Conservation (phyloP, 768 basidiomycete genomes). For the Lactifluus hygrophoroides region DNA sequence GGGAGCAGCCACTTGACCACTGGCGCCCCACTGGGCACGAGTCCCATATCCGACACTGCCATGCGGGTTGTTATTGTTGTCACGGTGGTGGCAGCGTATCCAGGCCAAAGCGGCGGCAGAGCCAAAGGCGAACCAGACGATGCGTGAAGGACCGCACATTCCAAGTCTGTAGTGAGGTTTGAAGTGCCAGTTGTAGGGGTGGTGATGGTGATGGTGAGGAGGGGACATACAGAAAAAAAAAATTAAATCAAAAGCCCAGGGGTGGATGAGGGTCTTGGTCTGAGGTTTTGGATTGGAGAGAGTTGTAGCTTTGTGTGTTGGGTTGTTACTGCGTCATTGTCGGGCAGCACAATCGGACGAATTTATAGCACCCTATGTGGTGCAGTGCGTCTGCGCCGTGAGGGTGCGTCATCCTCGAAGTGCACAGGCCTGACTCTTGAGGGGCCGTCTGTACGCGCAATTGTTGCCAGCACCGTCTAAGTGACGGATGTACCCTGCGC, state of each 20-base stretch:
- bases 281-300: too few species aligned
- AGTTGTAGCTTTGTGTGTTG: not conserved
- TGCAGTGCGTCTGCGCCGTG: slow-evolving; percentile 2
- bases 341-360: not conserved
- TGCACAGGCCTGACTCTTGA: not conserved
- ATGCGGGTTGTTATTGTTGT: slow-evolving; percentile 32
- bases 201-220: too few species aligned
- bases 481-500: too few species aligned
- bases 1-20: not conserved
- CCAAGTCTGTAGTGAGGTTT: not conserved
- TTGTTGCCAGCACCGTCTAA: not conserved
- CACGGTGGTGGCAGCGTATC: slow-evolving; percentile 26
- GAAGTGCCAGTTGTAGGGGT: not conserved
- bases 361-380: not conserved
- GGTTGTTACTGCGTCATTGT: not conserved
- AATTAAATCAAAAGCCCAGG: too few species aligned
- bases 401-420: not conserved
- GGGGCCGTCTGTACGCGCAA: slow-evolving; percentile 2
- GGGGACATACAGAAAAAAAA: too few species aligned
- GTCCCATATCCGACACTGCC: slow-evolving; percentile 29
- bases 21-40: slow-evolving; percentile 23
- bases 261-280: too few species aligned
- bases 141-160: slow-evolving; percentile 40
- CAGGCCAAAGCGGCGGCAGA: slow-evolving; percentile 35
- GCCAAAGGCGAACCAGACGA: slow-evolving; percentile 64